Percentiles rank a stretch among this genome's conserved stretches.
These are phyloP conservation scores for Paecilomyces sp. DNA, from an alignment of 2,329 filamentous ascomycete species.

Conservation along the genomic window DNA sequence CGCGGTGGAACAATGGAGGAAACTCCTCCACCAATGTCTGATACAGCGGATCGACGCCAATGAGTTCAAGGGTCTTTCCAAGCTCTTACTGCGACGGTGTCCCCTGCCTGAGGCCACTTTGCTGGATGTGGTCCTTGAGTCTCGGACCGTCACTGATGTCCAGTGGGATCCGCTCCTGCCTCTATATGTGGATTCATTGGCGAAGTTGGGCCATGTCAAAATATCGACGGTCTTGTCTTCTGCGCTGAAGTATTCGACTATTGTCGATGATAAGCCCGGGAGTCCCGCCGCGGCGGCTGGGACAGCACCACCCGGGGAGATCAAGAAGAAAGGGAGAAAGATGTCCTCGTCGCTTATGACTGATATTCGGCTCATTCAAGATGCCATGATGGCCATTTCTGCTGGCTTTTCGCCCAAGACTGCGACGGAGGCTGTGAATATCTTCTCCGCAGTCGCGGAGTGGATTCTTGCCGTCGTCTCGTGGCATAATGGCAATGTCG, in stretches of 20 bases:
- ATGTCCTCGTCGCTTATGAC: constrained; percentile 29
- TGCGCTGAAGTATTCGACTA: constrained; percentile 28
- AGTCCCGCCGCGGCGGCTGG: background rate
- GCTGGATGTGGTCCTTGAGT: constrained; percentile 27
- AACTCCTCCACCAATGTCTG: constrained; percentile 29
- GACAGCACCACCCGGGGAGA: background rate
- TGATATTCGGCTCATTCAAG: constrained; percentile 35
- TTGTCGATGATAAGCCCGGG: constrained; percentile 15
- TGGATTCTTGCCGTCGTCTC: constrained; percentile 33
- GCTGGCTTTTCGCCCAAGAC: constrained; percentile 24
- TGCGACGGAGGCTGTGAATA: constrained; percentile 21
- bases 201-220: constrained; percentile 24
- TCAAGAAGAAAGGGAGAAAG: background rate
- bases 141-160: constrained; percentile 23
- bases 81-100: constrained; percentile 22
- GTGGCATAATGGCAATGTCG: constrained; percentile 23
- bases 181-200: constrained; percentile 32
- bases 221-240: constrained; percentile 25
- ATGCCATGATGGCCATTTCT: constrained; percentile 32
- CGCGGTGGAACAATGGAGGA: constrained; percentile 28
- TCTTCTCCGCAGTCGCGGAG: constrained; percentile 25
- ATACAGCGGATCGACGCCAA: constrained; percentile 28
- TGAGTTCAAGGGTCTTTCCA: constrained; percentile 31
- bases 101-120: constrained; percentile 25
- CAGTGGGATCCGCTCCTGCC: constrained; percentile 37